Evolutionary conservation across 768 basidiomycete species (phyloP).

Genomic region (Mycena metata): DNA sequence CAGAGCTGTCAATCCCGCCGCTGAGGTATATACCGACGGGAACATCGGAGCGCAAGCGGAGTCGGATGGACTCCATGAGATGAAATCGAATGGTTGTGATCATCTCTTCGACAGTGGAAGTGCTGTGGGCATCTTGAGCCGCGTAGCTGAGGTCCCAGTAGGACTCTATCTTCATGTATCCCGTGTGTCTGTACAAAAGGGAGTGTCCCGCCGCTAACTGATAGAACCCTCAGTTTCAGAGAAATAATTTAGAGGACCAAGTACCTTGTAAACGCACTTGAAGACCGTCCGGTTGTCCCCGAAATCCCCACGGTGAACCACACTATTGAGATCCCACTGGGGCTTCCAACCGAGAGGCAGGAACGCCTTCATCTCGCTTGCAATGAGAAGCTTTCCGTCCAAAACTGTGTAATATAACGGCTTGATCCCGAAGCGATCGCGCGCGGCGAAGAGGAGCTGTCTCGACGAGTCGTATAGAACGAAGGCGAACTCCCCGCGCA

Average conservation of each 20-base stretch:
- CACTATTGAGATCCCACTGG: conserved; percentile 36
- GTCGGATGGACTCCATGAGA: not conserved
- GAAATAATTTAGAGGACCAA: not conserved
- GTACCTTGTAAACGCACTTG: conserved; percentile 31
- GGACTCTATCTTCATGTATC: conserved; percentile 19
- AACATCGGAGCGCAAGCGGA: conserved; percentile 29
- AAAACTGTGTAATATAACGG: conserved; percentile 40
- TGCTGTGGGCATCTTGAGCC: not conserved
- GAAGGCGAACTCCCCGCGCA: conserved; percentile 41
- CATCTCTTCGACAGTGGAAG: conserved; percentile 5
- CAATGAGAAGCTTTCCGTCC: conserved; percentile 33
- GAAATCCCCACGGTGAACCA: conserved; percentile 23
- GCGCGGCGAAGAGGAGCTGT: conserved; percentile 30
- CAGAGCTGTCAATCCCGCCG: conserved; percentile 34
- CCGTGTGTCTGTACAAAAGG: conserved; percentile 6
- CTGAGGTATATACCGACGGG: conserved; percentile 31
- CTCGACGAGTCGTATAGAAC: conserved; percentile 37
- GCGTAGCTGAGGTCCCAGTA: conserved; percentile 31
- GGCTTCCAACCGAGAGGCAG: conserved; percentile 37
- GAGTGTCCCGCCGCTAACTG: conserved; percentile 26
- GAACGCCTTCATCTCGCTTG: no score
- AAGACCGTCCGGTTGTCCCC: conserved; percentile 36
- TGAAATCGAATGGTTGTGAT: not conserved
- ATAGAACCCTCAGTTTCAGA: not conserved
- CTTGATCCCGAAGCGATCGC: conserved; percentile 41